Evolutionary conservation across 441 rosid species (phyloP).

Genomic region (Croton laevigatus): DNA sequence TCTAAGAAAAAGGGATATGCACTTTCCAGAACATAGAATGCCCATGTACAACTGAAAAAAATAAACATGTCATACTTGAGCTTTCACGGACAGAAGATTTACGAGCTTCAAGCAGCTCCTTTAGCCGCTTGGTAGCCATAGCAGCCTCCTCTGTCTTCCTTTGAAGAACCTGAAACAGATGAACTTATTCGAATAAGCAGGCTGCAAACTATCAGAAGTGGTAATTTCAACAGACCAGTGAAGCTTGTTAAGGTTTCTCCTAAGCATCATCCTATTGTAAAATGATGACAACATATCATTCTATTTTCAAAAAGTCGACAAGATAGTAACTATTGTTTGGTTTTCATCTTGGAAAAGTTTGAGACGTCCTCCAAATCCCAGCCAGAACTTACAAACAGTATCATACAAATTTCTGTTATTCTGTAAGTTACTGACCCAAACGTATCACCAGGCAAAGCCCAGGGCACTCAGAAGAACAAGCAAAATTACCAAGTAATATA

Average conservation of each 20-base stretch:
- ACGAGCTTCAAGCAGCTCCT: conserved; percentile 95
- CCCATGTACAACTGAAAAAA: conserved; percentile 13
- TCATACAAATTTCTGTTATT: neutral
- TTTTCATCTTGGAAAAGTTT: neutral
- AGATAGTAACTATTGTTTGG: neutral
- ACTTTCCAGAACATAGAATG: conserved; percentile 15
- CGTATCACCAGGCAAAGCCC: neutral
- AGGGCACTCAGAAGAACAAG: neutral
- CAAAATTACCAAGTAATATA: neutral
- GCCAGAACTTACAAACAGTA: neutral
- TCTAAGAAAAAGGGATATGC: conserved; percentile 3
- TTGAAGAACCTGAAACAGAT: conserved; percentile 78
- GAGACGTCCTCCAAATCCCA: neutral
- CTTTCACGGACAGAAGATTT: conserved; percentile 79
- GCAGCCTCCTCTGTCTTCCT: conserved; percentile 99
- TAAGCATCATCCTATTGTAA: too few species aligned
- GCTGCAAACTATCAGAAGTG: conserved; percentile 12
- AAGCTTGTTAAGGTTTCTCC: too few species aligned
- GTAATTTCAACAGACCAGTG: too few species aligned
- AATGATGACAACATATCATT: too few species aligned
- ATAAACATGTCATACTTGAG: conserved; percentile 39
- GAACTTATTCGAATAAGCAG: conserved; percentile 19
- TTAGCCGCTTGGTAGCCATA: conserved; percentile 94
- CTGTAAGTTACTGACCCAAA: neutral
- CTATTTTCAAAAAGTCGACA: too few species aligned